phyloP scores from a whole-genome alignment of 352 stramenopile species.

The Thalassiosira livingstoniorum region DNA sequence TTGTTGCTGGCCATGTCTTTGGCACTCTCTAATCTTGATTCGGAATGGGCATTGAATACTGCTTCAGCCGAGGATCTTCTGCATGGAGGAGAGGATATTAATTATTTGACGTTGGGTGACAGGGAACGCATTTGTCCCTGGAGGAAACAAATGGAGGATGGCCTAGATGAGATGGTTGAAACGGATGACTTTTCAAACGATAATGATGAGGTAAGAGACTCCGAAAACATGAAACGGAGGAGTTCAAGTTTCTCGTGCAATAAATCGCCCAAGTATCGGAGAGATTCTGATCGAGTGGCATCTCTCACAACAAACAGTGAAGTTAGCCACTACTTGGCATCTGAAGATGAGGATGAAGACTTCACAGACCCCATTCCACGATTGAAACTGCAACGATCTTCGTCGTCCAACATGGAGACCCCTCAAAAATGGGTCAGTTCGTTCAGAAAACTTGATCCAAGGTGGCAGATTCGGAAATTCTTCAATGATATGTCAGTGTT shows the following conservation, averaged over 20 bases:
- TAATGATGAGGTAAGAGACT: neutral
- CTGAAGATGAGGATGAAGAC: constrained; percentile 5
- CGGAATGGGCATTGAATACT: constrained; percentile 30
- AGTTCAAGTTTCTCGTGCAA: neutral
- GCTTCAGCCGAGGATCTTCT: neutral
- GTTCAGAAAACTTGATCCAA: constrained; percentile 37
- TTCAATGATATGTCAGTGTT: constrained; percentile 48
- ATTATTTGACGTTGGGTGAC: constrained; percentile 26
- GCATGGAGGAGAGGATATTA: too few species aligned
- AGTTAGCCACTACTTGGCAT: neutral
- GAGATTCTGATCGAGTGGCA: neutral
- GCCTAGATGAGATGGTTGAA: neutral
- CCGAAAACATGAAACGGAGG: neutral
- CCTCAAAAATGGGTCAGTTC: constrained; percentile 12
- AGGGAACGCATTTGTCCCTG: constrained; percentile 25
- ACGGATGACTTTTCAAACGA: neutral
- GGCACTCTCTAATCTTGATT: constrained; percentile 32
- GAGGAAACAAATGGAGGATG: neutral
- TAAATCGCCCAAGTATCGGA: neutral
- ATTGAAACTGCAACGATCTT: neutral
- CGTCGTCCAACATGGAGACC: neutral
- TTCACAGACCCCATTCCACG: neutral
- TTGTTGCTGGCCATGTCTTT: constrained; percentile 34
- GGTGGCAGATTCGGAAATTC: constrained; percentile 52
- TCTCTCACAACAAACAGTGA: neutral